These are phyloP conservation scores for Rhizopogon vinicolor DNA, from an alignment of 768 basidiomycete genomes.

Conservation along the genomic window DNA sequence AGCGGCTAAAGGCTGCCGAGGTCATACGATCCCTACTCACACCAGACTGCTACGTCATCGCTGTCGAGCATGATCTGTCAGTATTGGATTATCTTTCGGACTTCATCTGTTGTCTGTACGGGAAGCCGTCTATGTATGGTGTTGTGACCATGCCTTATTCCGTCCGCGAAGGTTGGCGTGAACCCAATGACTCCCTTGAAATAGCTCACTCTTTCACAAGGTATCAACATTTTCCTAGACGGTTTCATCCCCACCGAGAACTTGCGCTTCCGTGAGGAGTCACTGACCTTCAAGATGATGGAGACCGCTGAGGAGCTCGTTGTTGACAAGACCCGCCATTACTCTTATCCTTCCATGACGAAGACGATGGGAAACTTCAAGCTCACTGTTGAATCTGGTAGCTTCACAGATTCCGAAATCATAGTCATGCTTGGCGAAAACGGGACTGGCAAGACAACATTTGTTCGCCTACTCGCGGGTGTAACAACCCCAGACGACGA, in stretches of 20 bases:
- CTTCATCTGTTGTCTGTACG: constrained; percentile 96
- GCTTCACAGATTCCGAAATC: constrained; percentile 99
- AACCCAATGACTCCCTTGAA: background rate
- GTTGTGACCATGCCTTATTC: constrained; percentile 99
- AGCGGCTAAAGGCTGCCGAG: constrained; percentile 91
- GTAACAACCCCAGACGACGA: constrained; percentile 79
- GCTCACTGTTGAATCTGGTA: constrained; percentile 83
- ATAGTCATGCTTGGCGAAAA: constrained; percentile 99
- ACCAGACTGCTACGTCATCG: constrained; percentile 88
- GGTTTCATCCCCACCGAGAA: constrained; percentile 99
- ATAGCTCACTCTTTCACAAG: constrained; percentile 32
- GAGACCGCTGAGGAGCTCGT: constrained; percentile 92
- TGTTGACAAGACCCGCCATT: constrained; percentile 82
- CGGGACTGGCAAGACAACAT: constrained; percentile 98
- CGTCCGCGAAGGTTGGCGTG: constrained; percentile 81
- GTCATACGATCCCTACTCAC: constrained; percentile 86
- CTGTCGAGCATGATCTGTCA: constrained; percentile 98
- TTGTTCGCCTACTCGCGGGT: constrained; percentile 92
- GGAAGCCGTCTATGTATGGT: constrained; percentile 95
- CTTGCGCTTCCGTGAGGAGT: constrained; percentile 94
- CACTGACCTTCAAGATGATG: constrained; percentile 94
- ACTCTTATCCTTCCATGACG: constrained; percentile 92
- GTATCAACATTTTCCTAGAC: constrained; percentile 99
- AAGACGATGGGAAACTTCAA: constrained; percentile 97
- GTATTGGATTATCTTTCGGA: constrained; percentile 98